Base-by-base conservation (phyloP, 768 basidiomycete genomes). In the Russula griseocarnosa region DNA sequence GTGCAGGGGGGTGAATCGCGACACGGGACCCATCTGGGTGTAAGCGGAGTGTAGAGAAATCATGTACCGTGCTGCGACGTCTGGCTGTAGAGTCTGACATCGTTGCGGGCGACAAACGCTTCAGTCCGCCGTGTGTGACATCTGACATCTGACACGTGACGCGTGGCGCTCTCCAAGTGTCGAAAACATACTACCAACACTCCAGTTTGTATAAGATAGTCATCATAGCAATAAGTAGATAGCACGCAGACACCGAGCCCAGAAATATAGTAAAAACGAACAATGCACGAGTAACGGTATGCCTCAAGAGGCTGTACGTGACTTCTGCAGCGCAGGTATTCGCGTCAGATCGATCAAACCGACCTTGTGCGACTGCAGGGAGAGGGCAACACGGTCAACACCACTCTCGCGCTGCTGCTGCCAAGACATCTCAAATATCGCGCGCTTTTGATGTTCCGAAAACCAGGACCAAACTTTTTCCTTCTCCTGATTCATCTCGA, bases 21-120 rank as follows among this genome's bases (percentile, higher is more conserved):
- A 88, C 83, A 46, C 87, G 83, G 26, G 79, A 78, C 6, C 86
- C 87, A 69, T 87, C 82, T 24, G 82, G 81, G 63, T 84, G 86
- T 4, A 90, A 71, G 38, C 85, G 82, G n/a, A 89, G 81, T 49
- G 80, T 78, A 0, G 87, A 77, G 40, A 83, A 78, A 70, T 90
- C 88, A 71, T 83, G 86, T 22, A 87, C 81, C 0, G 86, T 87
- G 64, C 75, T 84, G 58, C 74, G 73, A 28, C 83, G 70, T 34
- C 58, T 32, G n/a, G 55, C 20, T 14, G 50, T 32, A 7, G 50
- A 22, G 34, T 20, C 11, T 22, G 51, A 53, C 52, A 60, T 50
- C 26, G 16, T 28, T 46, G 40, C 14, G 14, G 8, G 20, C 16
- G 6, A 18, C 20, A 18, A 20, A 42, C 30, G 30, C 5, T 6